Evolutionary conservation across 176 grass and related monocot genomes (phyloP).

Genomic region (Hordeum marinum): DNA sequence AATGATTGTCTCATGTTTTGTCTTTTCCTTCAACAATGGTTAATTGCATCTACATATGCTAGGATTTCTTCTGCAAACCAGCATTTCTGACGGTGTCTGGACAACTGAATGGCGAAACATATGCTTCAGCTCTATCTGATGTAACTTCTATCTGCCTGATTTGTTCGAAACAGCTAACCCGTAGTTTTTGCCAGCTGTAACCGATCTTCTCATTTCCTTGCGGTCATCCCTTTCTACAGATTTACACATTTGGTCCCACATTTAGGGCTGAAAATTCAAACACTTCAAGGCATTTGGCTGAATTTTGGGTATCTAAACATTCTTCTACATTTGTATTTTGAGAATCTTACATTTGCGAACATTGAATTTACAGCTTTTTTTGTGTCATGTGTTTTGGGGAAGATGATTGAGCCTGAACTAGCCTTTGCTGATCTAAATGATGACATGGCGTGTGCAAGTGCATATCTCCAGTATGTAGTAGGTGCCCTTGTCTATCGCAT

Average conservation of each 20-base stretch:
- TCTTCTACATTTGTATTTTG: conserved; percentile 21
- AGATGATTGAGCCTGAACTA: conserved; percentile 99
- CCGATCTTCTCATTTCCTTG: conserved; percentile 17
- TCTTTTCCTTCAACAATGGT: conserved; percentile 8
- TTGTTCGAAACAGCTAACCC: conserved; percentile 18
- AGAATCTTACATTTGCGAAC: conserved; percentile 12
- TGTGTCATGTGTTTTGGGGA: conserved; percentile 23
- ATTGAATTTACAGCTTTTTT: conserved; percentile 31
- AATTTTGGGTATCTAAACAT: conserved; percentile 87
- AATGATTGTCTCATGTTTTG: no score
- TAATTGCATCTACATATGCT: conserved; percentile 31
- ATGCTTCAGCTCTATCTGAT: conserved; percentile 89
- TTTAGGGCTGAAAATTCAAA: conserved; percentile 99
- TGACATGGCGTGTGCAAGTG: conserved; percentile 99
- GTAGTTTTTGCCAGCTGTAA: conserved; percentile 18
- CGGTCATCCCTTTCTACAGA: conserved; percentile 46
- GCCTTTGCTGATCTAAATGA: conserved; percentile 98
- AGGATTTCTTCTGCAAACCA: conserved; percentile 99
- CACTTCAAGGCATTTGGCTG: conserved; percentile 96
- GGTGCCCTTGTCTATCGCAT: conserved; percentile 48
- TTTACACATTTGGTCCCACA: conserved; percentile 97
- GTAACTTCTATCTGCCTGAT: conserved; percentile 47
- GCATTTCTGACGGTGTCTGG: conserved; percentile 97
- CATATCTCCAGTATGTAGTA: conserved; percentile 99
- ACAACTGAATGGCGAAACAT: conserved; percentile 96